These are phyloP conservation scores for Discostella stelligera DNA, from an alignment of 352 stramenopile genomes.

Conservation along the genomic window DNA sequence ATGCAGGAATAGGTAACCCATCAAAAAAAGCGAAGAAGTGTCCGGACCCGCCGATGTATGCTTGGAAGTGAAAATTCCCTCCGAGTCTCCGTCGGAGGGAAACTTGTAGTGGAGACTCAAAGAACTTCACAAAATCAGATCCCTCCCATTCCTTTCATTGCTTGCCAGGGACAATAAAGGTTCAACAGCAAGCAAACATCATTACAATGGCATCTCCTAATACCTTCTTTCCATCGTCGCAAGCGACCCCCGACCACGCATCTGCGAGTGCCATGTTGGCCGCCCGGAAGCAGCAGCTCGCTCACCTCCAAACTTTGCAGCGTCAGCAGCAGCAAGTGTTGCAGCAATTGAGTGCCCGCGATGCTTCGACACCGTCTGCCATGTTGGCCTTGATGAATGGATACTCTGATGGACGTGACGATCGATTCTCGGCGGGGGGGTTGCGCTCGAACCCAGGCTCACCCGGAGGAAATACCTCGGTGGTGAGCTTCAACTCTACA, in stretches of 20 bases:
- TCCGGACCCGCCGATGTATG: neutral
- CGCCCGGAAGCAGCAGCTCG: slow-evolving; percentile 44
- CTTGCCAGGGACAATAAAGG: neutral
- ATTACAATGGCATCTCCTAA: neutral
- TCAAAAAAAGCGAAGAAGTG: neutral
- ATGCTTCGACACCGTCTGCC: neutral
- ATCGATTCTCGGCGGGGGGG: slow-evolving; percentile 24
- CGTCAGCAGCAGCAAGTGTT: slow-evolving; percentile 41
- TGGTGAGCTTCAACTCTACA: slow-evolving; percentile 1
- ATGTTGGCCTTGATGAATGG: slow-evolving; percentile 1
- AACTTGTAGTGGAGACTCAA: too few relatives aligned
- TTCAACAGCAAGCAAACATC: too few relatives aligned
- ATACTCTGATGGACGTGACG: slow-evolving; percentile 25
- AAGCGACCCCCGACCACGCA: slow-evolving; percentile 33
- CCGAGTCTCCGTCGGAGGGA: too few relatives aligned
- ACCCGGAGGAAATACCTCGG: neutral
- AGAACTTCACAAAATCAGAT: too few relatives aligned
- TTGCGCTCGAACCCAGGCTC: slow-evolving; percentile 12
- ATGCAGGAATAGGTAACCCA: neutral
- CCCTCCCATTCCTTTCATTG: neutral
- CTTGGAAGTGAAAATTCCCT: neutral
- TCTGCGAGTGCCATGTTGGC: slow-evolving; percentile 34
- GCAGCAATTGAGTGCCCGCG: slow-evolving; percentile 30
- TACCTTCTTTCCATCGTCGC: slow-evolving; percentile 33
- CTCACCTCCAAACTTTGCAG: slow-evolving; percentile 38